Conservation (phyloP, 495 filamentous ascomycete genomes). For the Penicillium macrosclerotiorum region DNA sequence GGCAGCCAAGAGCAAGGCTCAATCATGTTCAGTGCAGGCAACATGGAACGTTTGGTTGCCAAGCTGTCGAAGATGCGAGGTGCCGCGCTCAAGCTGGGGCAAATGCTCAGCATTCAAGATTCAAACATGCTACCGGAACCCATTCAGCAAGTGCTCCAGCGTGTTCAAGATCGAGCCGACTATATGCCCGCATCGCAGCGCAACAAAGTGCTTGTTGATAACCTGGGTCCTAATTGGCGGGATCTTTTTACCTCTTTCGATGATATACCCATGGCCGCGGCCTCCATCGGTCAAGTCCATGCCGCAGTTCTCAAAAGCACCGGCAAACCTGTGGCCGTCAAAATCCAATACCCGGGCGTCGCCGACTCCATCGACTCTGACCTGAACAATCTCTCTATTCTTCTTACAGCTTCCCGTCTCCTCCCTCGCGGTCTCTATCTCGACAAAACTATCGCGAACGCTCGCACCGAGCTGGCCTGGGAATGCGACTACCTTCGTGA, state of each 20-base stretch:
- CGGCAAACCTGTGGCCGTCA: constrained; percentile 80
- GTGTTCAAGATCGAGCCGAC: constrained; percentile 94
- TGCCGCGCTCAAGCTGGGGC: constrained; percentile 95
- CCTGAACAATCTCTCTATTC: constrained; percentile 83
- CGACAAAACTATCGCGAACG: constrained; percentile 96
- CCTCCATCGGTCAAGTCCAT: constrained; percentile 98
- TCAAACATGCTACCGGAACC: constrained; percentile 89
- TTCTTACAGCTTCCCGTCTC: constrained; percentile 84
- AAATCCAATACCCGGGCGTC: constrained; percentile 97
- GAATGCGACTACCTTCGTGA: constrained; percentile 95
- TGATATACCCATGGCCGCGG: constrained; percentile 89
- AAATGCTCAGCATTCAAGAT: constrained; percentile 98
- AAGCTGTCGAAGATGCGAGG: constrained; percentile 95
- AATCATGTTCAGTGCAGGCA: constrained; percentile 81
- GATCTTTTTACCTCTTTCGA: constrained; percentile 80
- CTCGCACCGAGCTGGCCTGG: constrained; percentile 89
- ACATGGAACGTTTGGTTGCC: constrained; percentile 87
- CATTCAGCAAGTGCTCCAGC: constrained; percentile 82
- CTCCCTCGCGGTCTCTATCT: constrained; percentile 91
- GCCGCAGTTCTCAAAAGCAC: constrained; percentile 74
- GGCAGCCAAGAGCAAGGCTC: constrained; percentile 64
- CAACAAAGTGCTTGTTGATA: constrained; percentile 72
- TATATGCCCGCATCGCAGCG: constrained; percentile 96
- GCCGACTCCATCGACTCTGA: constrained; percentile 94
- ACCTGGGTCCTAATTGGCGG: constrained; percentile 84